Evolutionary conservation across 345 rosid species (phyloP).

Genomic region (Eucalyptus pumila): DNA sequence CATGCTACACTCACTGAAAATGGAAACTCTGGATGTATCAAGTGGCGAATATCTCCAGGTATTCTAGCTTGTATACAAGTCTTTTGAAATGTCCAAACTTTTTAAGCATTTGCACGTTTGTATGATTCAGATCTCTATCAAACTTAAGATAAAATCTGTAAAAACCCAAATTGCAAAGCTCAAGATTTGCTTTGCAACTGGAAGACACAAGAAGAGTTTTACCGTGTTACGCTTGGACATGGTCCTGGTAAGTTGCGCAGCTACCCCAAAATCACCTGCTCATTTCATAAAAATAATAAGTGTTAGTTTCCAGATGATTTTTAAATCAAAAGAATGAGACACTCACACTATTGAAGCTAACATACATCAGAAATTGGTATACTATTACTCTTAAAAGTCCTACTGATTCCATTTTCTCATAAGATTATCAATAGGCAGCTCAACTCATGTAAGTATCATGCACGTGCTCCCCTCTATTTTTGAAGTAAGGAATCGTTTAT

Average conservation of each 20-base stretch:
- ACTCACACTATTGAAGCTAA: neutral
- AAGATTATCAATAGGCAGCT: neutral
- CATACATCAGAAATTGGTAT: neutral
- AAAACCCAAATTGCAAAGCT: neutral
- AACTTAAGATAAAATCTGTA: neutral
- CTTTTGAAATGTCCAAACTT: neutral
- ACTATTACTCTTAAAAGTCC: neutral
- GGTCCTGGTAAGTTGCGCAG: constrained; percentile 97
- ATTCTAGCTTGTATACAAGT: neutral
- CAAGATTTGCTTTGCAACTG: neutral
- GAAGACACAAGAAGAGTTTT: neutral
- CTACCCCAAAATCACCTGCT: constrained; percentile 99
- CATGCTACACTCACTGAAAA: neutral
- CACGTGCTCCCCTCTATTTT: neutral
- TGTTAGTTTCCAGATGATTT: neutral
- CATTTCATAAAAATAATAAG: neutral
- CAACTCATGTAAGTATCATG: neutral
- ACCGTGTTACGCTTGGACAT: constrained; percentile 99
- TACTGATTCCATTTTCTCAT: neutral
- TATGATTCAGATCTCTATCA: neutral
- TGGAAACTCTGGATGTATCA: neutral
- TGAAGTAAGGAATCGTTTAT: neutral
- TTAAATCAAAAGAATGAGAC: neutral
- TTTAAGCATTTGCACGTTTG: neutral
- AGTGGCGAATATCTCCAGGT: neutral